These are phyloP conservation scores for Geopyxis carbonaria DNA, from an alignment of 495 filamentous ascomycete species.

Conservation along the genomic window DNA sequence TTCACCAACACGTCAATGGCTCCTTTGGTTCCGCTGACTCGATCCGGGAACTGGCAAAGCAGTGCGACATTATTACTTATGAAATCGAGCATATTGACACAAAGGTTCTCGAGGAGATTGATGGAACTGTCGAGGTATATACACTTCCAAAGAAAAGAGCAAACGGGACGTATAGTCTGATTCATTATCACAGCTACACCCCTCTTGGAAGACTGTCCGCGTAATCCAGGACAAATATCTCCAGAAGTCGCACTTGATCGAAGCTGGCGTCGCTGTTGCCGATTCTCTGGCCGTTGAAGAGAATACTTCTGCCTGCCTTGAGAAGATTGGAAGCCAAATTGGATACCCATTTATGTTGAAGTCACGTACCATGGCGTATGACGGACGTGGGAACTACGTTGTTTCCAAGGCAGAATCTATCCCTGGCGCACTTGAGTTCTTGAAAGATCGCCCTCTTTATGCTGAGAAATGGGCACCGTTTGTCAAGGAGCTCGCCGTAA, in stretches of 20 bases:
- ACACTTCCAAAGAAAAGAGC: constrained; percentile 13
- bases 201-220: constrained; percentile 73
- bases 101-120: constrained; percentile 70
- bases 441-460: constrained; percentile 60
- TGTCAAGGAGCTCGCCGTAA: constrained; percentile 73
- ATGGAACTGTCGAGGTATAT: constrained; percentile 35
- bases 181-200: constrained; percentile 48
- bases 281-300: constrained; percentile 43
- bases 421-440: constrained; percentile 43
- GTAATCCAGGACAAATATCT: constrained; percentile 92
- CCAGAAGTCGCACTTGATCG: constrained; percentile 67
- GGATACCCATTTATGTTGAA: constrained; percentile 93
- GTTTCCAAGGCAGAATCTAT: constrained; percentile 53
- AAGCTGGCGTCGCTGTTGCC: constrained; percentile 52
- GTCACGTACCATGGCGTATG: constrained; percentile 80
- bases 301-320: constrained; percentile 36
- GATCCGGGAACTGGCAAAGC: constrained; percentile 56
- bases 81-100: constrained; percentile 98
- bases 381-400: constrained; percentile 80
- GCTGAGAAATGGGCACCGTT: constrained; percentile 86
- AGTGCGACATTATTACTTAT: constrained; percentile 76
- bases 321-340: constrained; percentile 43
- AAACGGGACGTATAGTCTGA: constrained; percentile 12
- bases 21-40: constrained; percentile 46
- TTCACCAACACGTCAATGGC: constrained; percentile 53